Conservation (phyloP, 768 basidiomycete genomes). For the Lactarius deliciosus region DNA sequence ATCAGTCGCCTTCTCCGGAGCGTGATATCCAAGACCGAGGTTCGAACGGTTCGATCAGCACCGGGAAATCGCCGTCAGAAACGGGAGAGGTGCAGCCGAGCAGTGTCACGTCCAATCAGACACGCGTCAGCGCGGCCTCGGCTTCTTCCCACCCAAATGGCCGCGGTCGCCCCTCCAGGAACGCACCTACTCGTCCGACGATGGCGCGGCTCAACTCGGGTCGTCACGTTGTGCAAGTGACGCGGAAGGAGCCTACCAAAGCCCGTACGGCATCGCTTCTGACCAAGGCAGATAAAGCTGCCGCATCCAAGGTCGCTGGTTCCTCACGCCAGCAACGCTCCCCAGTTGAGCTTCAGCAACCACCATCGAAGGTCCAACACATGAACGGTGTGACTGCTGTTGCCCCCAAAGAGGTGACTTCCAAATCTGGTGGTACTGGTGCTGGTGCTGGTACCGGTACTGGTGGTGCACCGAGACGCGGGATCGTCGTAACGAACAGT, state of each 20-base stretch:
- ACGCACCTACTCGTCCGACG: constrained; percentile 21
- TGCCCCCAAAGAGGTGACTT: constrained; percentile 26
- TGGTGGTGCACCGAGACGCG: constrained; percentile 27
- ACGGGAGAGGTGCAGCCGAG: constrained; percentile 37
- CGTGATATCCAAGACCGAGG: constrained; percentile 32
- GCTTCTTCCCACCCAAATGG: constrained; percentile 28
- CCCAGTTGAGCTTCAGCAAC: constrained; percentile 16
- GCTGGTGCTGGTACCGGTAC: not conserved
- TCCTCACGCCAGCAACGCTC: constrained; percentile 19
- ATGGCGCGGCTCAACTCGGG: constrained; percentile 26
- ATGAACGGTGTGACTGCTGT: constrained; percentile 29
- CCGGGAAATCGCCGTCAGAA: constrained; percentile 34
- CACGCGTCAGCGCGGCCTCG: constrained; percentile 35
- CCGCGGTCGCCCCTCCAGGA: constrained; percentile 31
- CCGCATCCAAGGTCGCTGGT: constrained; percentile 12
- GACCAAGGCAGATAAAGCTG: constrained; percentile 11
- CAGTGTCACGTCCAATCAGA: constrained; percentile 40
- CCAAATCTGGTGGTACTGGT: not conserved
- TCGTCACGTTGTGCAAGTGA: constrained; percentile 17
- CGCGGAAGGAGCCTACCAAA: constrained; percentile 16
- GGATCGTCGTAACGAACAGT: constrained; percentile 46
- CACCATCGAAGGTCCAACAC: constrained; percentile 21
- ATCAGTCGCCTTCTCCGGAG: constrained; percentile 44
- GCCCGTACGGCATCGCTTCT: constrained; percentile 2
- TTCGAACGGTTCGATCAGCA: constrained; percentile 37